Conservation (phyloP, 2,329 filamentous ascomycete species). For the Verticillium nubilum region DNA sequence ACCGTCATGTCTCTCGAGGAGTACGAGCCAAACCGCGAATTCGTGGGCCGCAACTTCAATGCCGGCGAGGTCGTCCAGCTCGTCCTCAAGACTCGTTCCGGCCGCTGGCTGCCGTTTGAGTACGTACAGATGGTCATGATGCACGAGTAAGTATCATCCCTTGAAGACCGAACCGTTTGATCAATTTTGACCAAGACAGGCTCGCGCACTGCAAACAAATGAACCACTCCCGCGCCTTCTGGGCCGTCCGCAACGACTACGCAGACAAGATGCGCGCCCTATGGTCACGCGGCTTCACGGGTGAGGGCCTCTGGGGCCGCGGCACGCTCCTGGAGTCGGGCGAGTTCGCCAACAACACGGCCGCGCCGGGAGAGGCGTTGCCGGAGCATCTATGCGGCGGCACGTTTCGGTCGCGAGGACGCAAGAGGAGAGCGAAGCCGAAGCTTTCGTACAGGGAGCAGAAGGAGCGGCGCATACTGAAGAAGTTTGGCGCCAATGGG, state of each 20-base stretch:
- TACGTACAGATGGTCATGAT: slow-evolving; percentile 96
- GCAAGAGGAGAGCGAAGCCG: slow-evolving; percentile 49
- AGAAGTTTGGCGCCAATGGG: slow-evolving; percentile 71
- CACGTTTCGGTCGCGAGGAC: slow-evolving; percentile 58
- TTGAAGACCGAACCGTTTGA: too few relatives aligned
- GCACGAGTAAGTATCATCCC: slow-evolving; percentile 63
- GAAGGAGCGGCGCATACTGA: slow-evolving; percentile 66
- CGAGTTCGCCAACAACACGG: slow-evolving; percentile 48
- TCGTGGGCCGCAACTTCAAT: slow-evolving; percentile 87
- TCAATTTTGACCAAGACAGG: too few relatives aligned
- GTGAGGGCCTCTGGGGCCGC: slow-evolving; percentile 78
- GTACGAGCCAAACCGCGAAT: slow-evolving; percentile 74
- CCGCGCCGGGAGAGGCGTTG: slow-evolving; percentile 49
- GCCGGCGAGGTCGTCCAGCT: slow-evolving; percentile 82
- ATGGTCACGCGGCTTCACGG: slow-evolving; percentile 66
- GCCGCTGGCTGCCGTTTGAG: slow-evolving; percentile 72
- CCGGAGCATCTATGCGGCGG: slow-evolving; percentile 77
- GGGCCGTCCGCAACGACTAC: slow-evolving; percentile 71
- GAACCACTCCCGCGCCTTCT: slow-evolving; percentile 81
- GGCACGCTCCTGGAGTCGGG: slow-evolving; percentile 60
- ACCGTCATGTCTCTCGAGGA: slow-evolving; percentile 71
- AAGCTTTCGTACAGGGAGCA: slow-evolving; percentile 64
- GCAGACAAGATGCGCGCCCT: slow-evolving; percentile 64
- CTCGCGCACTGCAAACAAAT: slow-evolving; percentile 85
- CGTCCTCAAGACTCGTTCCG: slow-evolving; percentile 63